Evolutionary conservation across 495 filamentous ascomycete genomes (phyloP), one percentile per base, ranked within the genome.

Genomic region (Apodospora peruviana): DNA sequence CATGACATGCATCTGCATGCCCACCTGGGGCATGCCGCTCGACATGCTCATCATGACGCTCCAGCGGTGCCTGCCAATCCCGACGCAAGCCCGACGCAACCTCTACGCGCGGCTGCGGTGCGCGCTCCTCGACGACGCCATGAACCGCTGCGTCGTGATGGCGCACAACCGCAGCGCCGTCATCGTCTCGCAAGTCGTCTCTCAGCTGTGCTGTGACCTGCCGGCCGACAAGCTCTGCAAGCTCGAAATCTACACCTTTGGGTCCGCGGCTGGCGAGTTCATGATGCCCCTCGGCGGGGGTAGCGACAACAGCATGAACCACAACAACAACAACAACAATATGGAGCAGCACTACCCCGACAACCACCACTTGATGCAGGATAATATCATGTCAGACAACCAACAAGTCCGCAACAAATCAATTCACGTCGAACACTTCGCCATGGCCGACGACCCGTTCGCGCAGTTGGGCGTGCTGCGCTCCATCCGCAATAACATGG

Each of bases 241-340:
- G 52, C 56, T 74, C 41, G 67, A 71, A 48, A 58, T 74, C 12
- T 74, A 70, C 57, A 72, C 69, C 1, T 71, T 74, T 34, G 69
- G 69, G 16, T 57, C 62, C 22, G 67, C 69, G 8, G 68, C 70
- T 20, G 46, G 43, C 42, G 66, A 71, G 55, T 68, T 72, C 49
- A 47, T 57, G 39, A 49, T 64, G 41, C 70, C 70, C 20, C 57
- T 63, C 7, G 60, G 60, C 17, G 48, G 52, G 39, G n/a, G n/a
- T n/a, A n/a, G n/a, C n/a, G n/a, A n/a, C n/a, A n/a, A n/a, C n/a
- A n/a, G n/a, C n/a, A n/a, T n/a, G n/a, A n/a, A n/a, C n/a, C n/a
- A n/a, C n/a, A n/a, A n/a, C n/a, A n/a, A n/a, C n/a, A 24, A 18
- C 45, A 48, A 48, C 24, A 49, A 54, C 27, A 43, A 57, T 9